phyloP scores from a whole-genome alignment of 345 rosid species.

The Psidium friedrichsthalianum region DNA sequence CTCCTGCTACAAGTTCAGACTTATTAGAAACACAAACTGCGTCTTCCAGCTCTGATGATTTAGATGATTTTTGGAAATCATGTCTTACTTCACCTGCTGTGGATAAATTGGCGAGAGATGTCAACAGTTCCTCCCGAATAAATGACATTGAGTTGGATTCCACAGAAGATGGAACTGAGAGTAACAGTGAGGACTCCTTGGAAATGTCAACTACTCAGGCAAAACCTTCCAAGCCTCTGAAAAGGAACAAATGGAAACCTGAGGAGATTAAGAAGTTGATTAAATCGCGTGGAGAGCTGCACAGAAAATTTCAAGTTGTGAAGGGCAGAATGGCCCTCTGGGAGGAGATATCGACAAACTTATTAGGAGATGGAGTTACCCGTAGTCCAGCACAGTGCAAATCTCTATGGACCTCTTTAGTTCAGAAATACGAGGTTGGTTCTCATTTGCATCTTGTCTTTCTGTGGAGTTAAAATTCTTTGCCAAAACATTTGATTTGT shows the following conservation, averaged over 20 bases:
- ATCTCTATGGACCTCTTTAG: constrained; percentile 79
- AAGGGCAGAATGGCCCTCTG: constrained; percentile 94
- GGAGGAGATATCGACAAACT: constrained; percentile 69
- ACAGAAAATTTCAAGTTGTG: constrained; percentile 57
- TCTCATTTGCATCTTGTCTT: not conserved
- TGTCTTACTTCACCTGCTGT: constrained; percentile 23
- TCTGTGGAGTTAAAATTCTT: not conserved
- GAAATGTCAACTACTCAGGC: constrained; percentile 22
- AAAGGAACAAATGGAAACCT: constrained; percentile 78
- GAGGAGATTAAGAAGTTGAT: constrained; percentile 77
- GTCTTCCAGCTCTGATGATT: constrained; percentile 16
- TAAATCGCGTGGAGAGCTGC: constrained; percentile 53
- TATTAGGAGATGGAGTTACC: constrained; percentile 46
- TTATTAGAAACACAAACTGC: constrained; percentile 17
- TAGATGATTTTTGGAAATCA: constrained; percentile 61
- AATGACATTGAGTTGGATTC: constrained; percentile 9
- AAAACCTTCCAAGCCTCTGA: constrained; percentile 37
- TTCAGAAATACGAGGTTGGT: constrained; percentile 77
- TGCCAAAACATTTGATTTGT: not conserved
- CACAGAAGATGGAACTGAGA: constrained; percentile 18
- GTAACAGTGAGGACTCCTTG: constrained; percentile 24
- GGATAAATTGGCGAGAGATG: constrained; percentile 17
- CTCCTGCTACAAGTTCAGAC: constrained; percentile 21
- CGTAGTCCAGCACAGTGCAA: constrained; percentile 88
- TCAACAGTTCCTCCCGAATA: constrained; percentile 2